Percentiles rank a stretch among this genome's conserved stretches.
Conservation (phyloP, 352 stramenopile species). For the Globisporangium middletonii region DNA sequence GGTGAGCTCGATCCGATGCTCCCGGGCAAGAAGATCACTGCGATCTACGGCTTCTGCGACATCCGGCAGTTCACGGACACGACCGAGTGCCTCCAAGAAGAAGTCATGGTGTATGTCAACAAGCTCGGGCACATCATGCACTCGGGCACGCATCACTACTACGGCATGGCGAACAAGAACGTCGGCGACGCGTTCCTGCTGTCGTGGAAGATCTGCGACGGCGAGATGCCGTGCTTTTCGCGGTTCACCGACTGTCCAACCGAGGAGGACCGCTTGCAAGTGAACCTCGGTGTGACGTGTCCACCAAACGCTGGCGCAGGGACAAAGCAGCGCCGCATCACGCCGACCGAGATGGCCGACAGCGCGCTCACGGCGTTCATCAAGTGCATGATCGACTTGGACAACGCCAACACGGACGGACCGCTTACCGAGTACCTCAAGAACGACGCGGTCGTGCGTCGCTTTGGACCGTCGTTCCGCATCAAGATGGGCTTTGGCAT, state of each 20-base stretch:
- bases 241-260: slow-evolving; percentile 75
- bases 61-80: slow-evolving; percentile 93
- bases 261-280: slow-evolving; percentile 63
- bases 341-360: slow-evolving; percentile 89
- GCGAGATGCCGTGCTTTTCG: slow-evolving; percentile 71
- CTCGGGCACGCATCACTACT: slow-evolving; percentile 79
- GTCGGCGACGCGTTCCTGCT: slow-evolving; percentile 92
- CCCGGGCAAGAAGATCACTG: slow-evolving; percentile 88
- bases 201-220: slow-evolving; percentile 91
- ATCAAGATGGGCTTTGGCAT: slow-evolving; percentile 95
- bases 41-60: slow-evolving; percentile 94
- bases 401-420: slow-evolving; percentile 78
- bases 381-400: slow-evolving; percentile 90
- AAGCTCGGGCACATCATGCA: slow-evolving; percentile 89
- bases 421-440: slow-evolving; percentile 64
- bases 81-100: slow-evolving; percentile 87
- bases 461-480: slow-evolving; percentile 73
- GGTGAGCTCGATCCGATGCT: slow-evolving; percentile 87
- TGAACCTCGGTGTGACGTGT: slow-evolving; percentile 66
- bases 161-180: slow-evolving; percentile 87
- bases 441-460: slow-evolving; percentile 68
- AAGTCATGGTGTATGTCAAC: slow-evolving; percentile 92
- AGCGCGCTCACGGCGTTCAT: slow-evolving; percentile 94
- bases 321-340: slow-evolving; percentile 60
- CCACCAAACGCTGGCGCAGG: slow-evolving; percentile 59